Base-by-base conservation (phyloP, 2,329 filamentous ascomycete genomes). In the Fusarium staphyleae region DNA sequence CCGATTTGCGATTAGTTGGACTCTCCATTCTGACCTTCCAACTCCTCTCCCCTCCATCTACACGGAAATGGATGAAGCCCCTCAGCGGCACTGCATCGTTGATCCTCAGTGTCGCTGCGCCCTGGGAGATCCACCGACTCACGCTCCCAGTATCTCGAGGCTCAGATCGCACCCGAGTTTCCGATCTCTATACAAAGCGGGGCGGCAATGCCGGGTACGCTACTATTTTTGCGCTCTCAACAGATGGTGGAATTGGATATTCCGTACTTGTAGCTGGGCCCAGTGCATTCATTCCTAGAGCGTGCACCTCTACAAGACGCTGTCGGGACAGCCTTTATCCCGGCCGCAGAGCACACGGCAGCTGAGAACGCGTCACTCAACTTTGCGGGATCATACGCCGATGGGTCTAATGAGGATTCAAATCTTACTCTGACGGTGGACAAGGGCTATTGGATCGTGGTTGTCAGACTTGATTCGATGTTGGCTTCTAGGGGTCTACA, bases 241-340 rank as follows among this genome's bases (percentile, higher is more conserved):
- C 70, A 1, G 70, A 72, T 33, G 70, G 72, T 46, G 66, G 62
- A 18, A 54, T 69, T 3, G 69, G 70, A 5, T 39, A 26, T 12
- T 45, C 48, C 0, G 28, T 45, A 3, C 47, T 45, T n/a, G 30
- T 45, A n/a, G 33, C 40, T 18, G 40, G 40, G 10, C 16, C 46
- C 9, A 12, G 30, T 28, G 46, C 46, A 7, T 16, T 43, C 12
- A 13, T 28, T 43, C 12, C 11, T 28, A 3, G 46, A 28, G 2
- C 46, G 46, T 1, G 14, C 28, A 2, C 37, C 46, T 2, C 37
- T 49, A 24, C 46, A 30, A 6, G 46, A 49, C 5, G 11, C n/a
- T 15, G 33, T 37, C 14, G 40, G 40, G 18, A 39, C 40, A 2
- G 10, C 19, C 1, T 50, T 45, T 13, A 26, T 39, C n/a, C 15